A percentile compares a stretch with the other conserved stretches of the same genome.
Evolutionary conservation across 1,284 basidiomycete genomes (phyloP).

Genomic region (Ustilago sp.): DNA sequence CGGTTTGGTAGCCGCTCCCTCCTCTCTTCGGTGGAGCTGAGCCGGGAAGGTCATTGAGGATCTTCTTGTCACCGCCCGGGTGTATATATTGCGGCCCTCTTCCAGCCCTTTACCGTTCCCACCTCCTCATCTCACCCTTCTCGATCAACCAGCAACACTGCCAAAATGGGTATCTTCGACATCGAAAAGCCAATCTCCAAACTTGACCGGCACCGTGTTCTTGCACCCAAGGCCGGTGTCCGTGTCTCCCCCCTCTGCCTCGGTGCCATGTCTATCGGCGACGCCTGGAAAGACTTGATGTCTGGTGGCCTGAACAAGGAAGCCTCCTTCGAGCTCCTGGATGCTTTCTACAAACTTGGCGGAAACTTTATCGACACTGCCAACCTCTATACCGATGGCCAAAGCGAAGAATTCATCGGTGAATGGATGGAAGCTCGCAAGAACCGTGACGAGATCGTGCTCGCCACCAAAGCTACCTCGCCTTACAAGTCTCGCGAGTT

Average conservation of each 20-base stretch:
- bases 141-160: background rate
- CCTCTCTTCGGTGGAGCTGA: background rate
- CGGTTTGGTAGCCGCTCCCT: background rate
- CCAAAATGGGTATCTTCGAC: slow-evolving; percentile 43
- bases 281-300: slow-evolving; percentile 70
- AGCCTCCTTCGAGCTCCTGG: slow-evolving; percentile 50
- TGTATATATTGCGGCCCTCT: background rate
- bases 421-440: slow-evolving; percentile 74
- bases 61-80: background rate
- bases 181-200: slow-evolving; percentile 46
- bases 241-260: slow-evolving; percentile 73
- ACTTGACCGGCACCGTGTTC: slow-evolving; percentile 70
- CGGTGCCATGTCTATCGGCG: slow-evolving; percentile 73
- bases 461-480: slow-evolving; percentile 74
- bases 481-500: slow-evolving; percentile 56
- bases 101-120: background rate
- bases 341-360: slow-evolving; percentile 60
- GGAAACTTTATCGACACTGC: slow-evolving; percentile 75
- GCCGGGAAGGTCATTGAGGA: background rate
- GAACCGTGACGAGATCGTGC: slow-evolving; percentile 74
- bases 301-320: slow-evolving; percentile 46
- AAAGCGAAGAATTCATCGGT: slow-evolving; percentile 74
- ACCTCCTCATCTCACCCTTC: background rate
- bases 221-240: slow-evolving; percentile 72
- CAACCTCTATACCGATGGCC: slow-evolving; percentile 73